phyloP scores from a whole-genome alignment of 1,139 yeast species.

The Taphrina deformans region DNA sequence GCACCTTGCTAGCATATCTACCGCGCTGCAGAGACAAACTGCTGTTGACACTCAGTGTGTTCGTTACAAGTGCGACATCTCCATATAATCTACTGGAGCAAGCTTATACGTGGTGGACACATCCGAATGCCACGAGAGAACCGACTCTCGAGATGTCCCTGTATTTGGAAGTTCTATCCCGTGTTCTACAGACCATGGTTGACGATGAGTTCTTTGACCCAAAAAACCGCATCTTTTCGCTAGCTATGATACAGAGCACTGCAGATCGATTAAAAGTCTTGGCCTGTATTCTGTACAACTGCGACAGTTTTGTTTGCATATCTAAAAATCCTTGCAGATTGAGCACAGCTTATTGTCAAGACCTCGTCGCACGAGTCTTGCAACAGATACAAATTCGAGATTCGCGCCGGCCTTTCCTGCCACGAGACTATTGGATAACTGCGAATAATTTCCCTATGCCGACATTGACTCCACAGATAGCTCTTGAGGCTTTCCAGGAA shows the following conservation, averaged over 20 bases:
- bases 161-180: constrained; percentile 34
- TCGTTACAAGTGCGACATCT: background rate
- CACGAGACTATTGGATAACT: constrained; percentile 60
- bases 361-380: constrained; percentile 23
- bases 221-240: constrained; percentile 8
- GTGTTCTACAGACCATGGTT: constrained; percentile 36
- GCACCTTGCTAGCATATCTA: background rate
- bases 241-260: constrained; percentile 7
- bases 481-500: constrained; percentile 48
- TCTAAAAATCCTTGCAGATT: background rate
- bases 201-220: constrained; percentile 36
- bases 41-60: constrained; percentile 3
- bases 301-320: background rate
- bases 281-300: background rate
- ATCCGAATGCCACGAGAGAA: background rate
- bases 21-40: background rate
- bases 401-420: constrained; percentile 60
- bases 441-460: constrained; percentile 41
- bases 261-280: constrained; percentile 16
- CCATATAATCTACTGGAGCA: background rate
- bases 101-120: background rate
- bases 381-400: constrained; percentile 55
- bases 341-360: background rate
- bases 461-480: constrained; percentile 40
- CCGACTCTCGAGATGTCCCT: background rate